Evolutionary conservation across 192 early-diverging fungal genomes (phyloP).

Genomic region (Thamnidium elegans): DNA sequence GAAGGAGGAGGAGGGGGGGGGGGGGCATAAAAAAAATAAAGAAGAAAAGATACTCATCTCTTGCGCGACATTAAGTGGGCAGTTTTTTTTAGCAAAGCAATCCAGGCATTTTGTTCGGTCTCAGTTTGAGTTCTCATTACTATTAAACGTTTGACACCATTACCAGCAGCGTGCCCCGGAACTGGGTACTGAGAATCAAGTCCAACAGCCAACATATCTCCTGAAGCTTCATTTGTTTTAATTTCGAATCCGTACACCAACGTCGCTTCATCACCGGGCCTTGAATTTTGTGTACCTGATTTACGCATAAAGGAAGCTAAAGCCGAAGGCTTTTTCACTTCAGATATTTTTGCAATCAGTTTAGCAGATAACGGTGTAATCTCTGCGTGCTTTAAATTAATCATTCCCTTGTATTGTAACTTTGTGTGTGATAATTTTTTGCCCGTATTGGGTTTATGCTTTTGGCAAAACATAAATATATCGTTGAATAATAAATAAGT

Average conservation of each 20-base stretch:
- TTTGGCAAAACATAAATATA: slow-evolving; percentile 5
- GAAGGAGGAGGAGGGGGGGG: not conserved
- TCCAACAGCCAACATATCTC: not conserved
- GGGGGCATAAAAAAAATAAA: not conserved
- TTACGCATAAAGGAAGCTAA: slow-evolving; percentile 2
- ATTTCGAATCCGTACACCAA: slow-evolving; percentile 5
- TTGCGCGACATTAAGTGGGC: not conserved
- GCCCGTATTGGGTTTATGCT: not conserved
- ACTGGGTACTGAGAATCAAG: not conserved
- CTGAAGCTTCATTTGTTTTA: not conserved
- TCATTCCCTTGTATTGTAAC: slow-evolving; percentile 3
- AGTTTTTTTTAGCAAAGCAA: not conserved
- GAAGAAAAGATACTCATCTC: not conserved
- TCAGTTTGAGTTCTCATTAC: slow-evolving; percentile 13
- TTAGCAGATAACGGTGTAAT: not conserved
- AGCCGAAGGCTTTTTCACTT: not conserved
- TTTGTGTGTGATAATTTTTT: not conserved
- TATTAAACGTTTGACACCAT: not conserved
- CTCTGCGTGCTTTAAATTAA: slow-evolving; percentile 5
- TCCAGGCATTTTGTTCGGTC: slow-evolving; percentile 9
- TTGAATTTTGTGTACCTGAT: not conserved
- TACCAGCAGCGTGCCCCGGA: not conserved
- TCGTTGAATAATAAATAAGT: slow-evolving; percentile 14
- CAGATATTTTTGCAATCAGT: not conserved
- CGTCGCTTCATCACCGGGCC: not conserved